Evolutionary conservation across 805 yeast genomes (phyloP).

Genomic region (Yarrowia keelungensis): DNA sequence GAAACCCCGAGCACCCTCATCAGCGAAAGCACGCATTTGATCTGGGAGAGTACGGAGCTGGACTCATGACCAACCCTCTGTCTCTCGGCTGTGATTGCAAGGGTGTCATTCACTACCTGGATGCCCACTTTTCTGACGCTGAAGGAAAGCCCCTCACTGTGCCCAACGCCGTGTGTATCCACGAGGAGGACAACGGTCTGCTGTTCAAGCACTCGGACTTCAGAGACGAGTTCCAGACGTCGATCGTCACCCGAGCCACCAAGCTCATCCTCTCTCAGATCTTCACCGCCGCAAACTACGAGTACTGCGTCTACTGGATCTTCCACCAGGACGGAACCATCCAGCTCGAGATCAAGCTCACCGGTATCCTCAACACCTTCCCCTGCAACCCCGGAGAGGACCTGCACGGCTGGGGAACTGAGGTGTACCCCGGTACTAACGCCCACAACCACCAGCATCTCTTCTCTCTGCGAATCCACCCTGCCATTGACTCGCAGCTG

Average conservation of each 20-base stretch:
- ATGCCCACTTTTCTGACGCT: conserved; percentile 75
- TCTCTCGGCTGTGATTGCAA: conserved; percentile 84
- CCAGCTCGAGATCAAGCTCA: conserved; percentile 76
- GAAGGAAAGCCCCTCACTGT: conserved; percentile 73
- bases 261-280: conserved; percentile 77
- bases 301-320: conserved; percentile 83
- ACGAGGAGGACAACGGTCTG: conserved; percentile 85
- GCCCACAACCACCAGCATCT: conserved; percentile 90
- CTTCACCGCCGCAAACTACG: conserved; percentile 87
- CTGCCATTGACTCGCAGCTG: conserved; percentile 63
- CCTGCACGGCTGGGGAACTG: conserved; percentile 78
- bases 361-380: conserved; percentile 83
- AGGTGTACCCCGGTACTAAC: conserved; percentile 78
- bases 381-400: conserved; percentile 65
- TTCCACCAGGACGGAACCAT: conserved; percentile 86
- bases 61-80: conserved; percentile 81
- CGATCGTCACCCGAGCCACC: conserved; percentile 69
- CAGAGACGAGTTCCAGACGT: conserved; percentile 76
- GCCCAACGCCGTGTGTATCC: conserved; percentile 81
- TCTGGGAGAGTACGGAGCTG: conserved; percentile 88
- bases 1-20: conserved; percentile 79
- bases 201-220: conserved; percentile 83
- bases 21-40: conserved; percentile 87
- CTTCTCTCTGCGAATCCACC: conserved; percentile 78
- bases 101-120: conserved; percentile 83